Evolutionary conservation across 2,329 filamentous ascomycete species (phyloP), one percentile per base, ranked within the genome.

Genomic region (Exserohilum turcica): DNA sequence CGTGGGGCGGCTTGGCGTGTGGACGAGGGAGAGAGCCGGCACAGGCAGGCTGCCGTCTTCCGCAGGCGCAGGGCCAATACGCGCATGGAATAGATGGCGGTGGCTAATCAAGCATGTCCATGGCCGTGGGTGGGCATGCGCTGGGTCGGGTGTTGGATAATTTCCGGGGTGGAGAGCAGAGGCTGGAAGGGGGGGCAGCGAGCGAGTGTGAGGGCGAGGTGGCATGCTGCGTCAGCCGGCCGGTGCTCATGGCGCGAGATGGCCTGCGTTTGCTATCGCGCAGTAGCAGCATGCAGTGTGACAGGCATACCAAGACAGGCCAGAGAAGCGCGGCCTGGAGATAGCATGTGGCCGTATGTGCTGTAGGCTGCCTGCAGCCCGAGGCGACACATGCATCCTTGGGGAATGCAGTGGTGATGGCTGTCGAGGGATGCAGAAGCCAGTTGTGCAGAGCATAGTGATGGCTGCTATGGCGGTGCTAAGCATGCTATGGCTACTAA

Each of bases 101-200:
- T n/a, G n/a, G n/a, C n/a, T n/a, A n/a, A n/a, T n/a, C n/a, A n/a
- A n/a, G n/a, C n/a, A n/a, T n/a, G n/a, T n/a, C n/a, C n/a, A n/a
- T n/a, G n/a, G n/a, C n/a, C n/a, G n/a, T n/a, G n/a, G n/a, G n/a
- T n/a, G n/a, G n/a, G 38, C 19, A 40, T 28, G 39, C 32, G 15
- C 10, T 44, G 29, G 12, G 28, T 35, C 24, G 39, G 38, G n/a
- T 13, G 28, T 44, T 19, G 48, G 57, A 66, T 58, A 45, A 46
- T 54, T 48, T 43, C 43, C 63, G 58, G 57, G 63, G 63, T 53
- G n/a, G n/a, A n/a, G n/a, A n/a, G n/a, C n/a, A n/a, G n/a, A n/a
- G n/a, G n/a, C n/a, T n/a, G n/a, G n/a, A n/a, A n/a, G n/a, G n/a
- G 12, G 48, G 16, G 51, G 52, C 38, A 55, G 51, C 55, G n/a